Evolutionary conservation across 176 grass and related monocot species (phyloP).

Genomic region (Musa acuminata): DNA sequence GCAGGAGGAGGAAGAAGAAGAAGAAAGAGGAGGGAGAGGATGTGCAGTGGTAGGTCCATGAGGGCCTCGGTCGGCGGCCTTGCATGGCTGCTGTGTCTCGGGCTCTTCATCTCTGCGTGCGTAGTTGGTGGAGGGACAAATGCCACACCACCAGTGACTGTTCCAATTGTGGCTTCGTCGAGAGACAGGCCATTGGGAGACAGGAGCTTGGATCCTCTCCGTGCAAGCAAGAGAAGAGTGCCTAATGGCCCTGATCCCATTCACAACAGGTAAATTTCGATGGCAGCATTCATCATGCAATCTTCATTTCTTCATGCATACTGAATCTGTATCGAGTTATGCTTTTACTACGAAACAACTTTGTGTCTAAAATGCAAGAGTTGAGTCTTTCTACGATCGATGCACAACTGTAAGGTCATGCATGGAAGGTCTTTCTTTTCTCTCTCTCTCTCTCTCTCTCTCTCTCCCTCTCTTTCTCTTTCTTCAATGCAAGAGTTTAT

Average conservation of each 20-base stretch:
- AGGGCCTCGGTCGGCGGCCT: background rate
- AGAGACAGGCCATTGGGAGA: background rate
- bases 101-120: slow-evolving; percentile 1
- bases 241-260: slow-evolving; percentile 75
- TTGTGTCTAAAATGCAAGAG: no score
- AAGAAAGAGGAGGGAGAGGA: background rate
- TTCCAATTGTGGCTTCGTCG: background rate
- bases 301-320: background rate
- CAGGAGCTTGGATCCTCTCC: slow-evolving; percentile 26
- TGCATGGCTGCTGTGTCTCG: slow-evolving; percentile 1
- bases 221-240: slow-evolving; percentile 46
- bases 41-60: no score
- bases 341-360: background rate
- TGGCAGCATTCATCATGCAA: slow-evolving; percentile 2
- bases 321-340: background rate
- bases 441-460: no score
- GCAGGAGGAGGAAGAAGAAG: background rate
- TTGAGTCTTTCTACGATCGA: no score
- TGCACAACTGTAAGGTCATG: no score
- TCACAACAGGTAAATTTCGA: slow-evolving; percentile 65
- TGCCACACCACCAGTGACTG: background rate
- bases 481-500: no score
- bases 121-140: background rate
- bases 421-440: no score
- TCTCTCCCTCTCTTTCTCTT: no score